Conservation (phyloP, 257 asterid species). For the Solanum paucissectum region DNA sequence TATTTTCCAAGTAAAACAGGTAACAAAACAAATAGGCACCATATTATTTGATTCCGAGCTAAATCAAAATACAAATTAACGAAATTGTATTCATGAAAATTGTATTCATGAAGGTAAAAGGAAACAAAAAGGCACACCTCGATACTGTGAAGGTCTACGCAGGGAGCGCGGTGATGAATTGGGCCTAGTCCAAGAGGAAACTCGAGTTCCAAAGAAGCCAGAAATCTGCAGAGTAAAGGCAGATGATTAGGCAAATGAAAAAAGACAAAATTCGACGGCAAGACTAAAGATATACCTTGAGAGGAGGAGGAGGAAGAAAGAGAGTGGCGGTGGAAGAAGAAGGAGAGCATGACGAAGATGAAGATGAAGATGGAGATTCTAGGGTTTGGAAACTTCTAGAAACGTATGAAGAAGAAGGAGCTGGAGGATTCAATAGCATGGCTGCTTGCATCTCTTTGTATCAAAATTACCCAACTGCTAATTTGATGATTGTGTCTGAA, state of each 20-base stretch:
- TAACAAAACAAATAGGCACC: neutral
- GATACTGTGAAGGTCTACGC: neutral
- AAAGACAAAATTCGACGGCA: neutral
- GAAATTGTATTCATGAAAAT: neutral
- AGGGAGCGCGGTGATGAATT: constrained; percentile 5
- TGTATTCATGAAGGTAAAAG: neutral
- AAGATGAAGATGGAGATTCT: neutral
- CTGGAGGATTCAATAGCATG: constrained; percentile 4
- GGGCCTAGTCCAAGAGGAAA: constrained; percentile 10
- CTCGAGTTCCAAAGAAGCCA: constrained; percentile 18
- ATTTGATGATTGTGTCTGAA: neutral
- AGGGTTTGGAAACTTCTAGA: neutral
- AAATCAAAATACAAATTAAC: neutral
- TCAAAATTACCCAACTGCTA: neutral
- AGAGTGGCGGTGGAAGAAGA: constrained; percentile 7
- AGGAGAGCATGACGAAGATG: neutral
- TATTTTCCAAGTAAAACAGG: neutral
- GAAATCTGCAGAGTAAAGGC: constrained; percentile 20
- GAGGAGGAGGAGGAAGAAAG: constrained; percentile 2
- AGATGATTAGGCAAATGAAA: neutral
- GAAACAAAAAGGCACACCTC: neutral
- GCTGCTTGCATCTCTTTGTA: neutral
- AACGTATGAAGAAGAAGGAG: neutral
- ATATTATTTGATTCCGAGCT: neutral
- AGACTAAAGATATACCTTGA: neutral